These are phyloP conservation scores for Actinomortierella wolfii DNA, from an alignment of 371 early-diverging fungal species.

Conservation along the genomic window DNA sequence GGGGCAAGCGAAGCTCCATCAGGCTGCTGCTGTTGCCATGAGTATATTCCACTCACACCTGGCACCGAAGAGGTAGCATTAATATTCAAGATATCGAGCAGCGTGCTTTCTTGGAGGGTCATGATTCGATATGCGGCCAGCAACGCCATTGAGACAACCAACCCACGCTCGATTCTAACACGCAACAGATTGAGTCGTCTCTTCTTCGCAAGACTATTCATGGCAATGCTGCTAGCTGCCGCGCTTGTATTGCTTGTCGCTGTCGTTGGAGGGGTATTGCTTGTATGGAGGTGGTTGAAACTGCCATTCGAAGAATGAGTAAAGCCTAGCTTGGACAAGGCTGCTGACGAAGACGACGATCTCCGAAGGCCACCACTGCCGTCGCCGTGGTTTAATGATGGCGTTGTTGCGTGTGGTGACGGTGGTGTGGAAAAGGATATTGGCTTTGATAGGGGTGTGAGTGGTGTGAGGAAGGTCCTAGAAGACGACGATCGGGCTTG, in stretches of 20 bases:
- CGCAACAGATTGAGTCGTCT: slow-evolving; percentile 31
- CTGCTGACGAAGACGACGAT: too few species aligned
- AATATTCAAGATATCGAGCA: background rate
- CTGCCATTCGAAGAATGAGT: too few species aligned
- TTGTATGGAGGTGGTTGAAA: background rate
- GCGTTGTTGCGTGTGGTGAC: too few species aligned
- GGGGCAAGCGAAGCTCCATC: slow-evolving; percentile 5
- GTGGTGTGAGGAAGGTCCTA: too few species aligned
- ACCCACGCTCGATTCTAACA: slow-evolving; percentile 40
- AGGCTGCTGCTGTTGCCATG: slow-evolving; percentile 7
- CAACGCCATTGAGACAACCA: slow-evolving; percentile 42
- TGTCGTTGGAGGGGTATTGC: slow-evolving; percentile 1
- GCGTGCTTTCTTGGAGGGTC: slow-evolving; percentile 10
- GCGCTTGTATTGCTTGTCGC: background rate
- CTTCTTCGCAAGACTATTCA: slow-evolving; percentile 18
- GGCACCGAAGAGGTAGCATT: background rate
- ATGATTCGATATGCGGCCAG: slow-evolving; percentile 43
- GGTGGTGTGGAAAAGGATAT: too few species aligned
- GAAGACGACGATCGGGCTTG: too few species aligned
- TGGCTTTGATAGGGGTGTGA: too few species aligned
- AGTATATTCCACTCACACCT: background rate
- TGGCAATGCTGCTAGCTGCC: background rate
- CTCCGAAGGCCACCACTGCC: too few species aligned
- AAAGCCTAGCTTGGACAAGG: too few species aligned
- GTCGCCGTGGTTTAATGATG: too few species aligned